phyloP scores from a whole-genome alignment of 2,329 filamentous ascomycete genomes.

The Colletotrichum siamense region DNA sequence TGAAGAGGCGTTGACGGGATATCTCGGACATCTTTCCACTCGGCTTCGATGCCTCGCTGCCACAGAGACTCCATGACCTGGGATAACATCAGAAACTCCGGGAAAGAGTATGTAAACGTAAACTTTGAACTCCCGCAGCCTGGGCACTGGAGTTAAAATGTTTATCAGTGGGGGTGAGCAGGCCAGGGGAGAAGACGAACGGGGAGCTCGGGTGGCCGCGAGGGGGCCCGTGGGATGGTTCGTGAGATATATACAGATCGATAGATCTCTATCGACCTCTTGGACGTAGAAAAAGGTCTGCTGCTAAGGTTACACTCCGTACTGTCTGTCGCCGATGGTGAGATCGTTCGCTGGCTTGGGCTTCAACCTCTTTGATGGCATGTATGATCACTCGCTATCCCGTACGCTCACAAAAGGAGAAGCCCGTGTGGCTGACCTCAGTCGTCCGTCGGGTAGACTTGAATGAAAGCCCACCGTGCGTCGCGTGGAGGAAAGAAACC shows the following conservation, averaged over 20 bases:
- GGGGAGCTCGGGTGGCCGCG: neutral
- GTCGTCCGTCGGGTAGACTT: neutral
- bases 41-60: neutral
- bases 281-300: neutral
- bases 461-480: neutral
- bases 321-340: neutral
- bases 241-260: neutral
- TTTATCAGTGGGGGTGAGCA: neutral
- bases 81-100: neutral
- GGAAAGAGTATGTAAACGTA: neutral
- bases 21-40: slow-evolving; percentile 25
- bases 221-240: neutral
- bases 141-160: neutral
- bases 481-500: neutral
- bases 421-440: neutral
- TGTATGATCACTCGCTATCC: neutral
- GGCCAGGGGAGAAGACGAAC: neutral
- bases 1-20: slow-evolving; percentile 38
- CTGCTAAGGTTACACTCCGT: neutral
- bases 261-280: neutral
- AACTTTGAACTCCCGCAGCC: neutral
- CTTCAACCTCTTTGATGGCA: neutral
- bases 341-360: neutral
- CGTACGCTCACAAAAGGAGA: neutral
- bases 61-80: neutral